These are phyloP conservation scores for Rutstroemia sp. DNA, from an alignment of 2,329 filamentous ascomycete species.

Conservation along the genomic window DNA sequence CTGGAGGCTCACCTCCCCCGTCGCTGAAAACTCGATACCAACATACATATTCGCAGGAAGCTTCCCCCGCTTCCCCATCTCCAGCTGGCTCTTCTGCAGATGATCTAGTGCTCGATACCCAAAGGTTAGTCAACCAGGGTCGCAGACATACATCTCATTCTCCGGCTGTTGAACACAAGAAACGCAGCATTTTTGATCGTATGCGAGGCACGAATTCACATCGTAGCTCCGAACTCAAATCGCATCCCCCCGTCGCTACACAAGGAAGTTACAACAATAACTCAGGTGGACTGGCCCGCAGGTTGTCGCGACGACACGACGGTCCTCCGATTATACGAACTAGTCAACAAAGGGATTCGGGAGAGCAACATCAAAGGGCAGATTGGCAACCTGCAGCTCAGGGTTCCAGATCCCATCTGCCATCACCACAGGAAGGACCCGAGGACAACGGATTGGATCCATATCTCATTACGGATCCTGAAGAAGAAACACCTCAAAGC, in stretches of 20 bases:
- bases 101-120: conserved; percentile 21
- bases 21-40: conserved; percentile 20
- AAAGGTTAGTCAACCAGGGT: conserved; percentile 17
- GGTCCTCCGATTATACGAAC: conserved; percentile 37
- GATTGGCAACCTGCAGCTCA: conserved; percentile 30
- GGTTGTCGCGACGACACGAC: conserved; percentile 50
- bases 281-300: conserved; percentile 41
- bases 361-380: conserved; percentile 34
- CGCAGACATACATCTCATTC: conserved; percentile 13
- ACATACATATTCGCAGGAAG: conserved; percentile 19
- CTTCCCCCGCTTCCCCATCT: conserved; percentile 11
- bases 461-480: conserved; percentile 22
- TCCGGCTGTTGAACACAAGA: conserved; percentile 23
- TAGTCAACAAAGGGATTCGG: conserved; percentile 31
- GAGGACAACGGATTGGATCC: conserved; percentile 26
- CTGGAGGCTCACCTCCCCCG: conserved; percentile 18
- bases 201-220: conserved; percentile 22
- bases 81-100: conserved; percentile 21
- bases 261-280: conserved; percentile 37
- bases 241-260: conserved; percentile 11
- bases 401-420: conserved; percentile 21
- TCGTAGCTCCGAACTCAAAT: conserved; percentile 20
- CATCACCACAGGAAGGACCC: conserved; percentile 25
- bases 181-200: conserved; percentile 26
- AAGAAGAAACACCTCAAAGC: conserved; percentile 15